phyloP scores from a whole-genome alignment of 1,284 basidiomycete genomes.

The Singerocomus inundabilis region DNA sequence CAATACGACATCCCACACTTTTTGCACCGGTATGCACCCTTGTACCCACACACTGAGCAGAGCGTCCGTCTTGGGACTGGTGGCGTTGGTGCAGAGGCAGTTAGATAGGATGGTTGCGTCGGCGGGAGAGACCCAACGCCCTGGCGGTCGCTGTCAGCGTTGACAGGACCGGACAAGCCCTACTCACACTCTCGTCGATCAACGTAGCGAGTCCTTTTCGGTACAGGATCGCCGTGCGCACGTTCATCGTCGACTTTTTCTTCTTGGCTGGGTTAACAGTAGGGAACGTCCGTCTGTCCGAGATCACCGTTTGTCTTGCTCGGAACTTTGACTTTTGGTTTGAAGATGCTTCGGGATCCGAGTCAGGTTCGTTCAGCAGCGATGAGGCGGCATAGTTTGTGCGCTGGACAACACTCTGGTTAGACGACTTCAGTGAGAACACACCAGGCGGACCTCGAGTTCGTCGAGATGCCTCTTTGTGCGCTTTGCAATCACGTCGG shows the following conservation, averaged over 20 bases:
- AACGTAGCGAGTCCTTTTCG: constrained; percentile 70
- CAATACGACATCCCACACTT: constrained; percentile 61
- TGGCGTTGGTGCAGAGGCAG: constrained; percentile 48
- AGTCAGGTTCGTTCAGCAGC: constrained; percentile 46
- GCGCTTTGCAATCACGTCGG: constrained; percentile 70
- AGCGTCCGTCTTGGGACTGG: constrained; percentile 51
- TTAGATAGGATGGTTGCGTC: constrained; percentile 56
- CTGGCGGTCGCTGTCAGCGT: constrained; percentile 35
- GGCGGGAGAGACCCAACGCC: constrained; percentile 55
- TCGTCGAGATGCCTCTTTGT: constrained; percentile 76
- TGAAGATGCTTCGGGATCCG: constrained; percentile 31
- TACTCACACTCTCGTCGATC: constrained; percentile 74
- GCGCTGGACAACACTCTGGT: constrained; percentile 42
- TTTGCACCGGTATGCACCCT: constrained; percentile 61
- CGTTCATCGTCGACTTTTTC: constrained; percentile 79
- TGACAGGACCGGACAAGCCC: neutral
- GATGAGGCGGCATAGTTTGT: constrained; percentile 70
- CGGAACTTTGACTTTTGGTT: constrained; percentile 52
- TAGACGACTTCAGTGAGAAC: neutral
- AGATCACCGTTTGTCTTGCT: constrained; percentile 64
- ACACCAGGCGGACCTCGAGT: constrained; percentile 56
- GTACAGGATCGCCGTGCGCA: constrained; percentile 75
- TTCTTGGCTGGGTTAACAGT: constrained; percentile 41
- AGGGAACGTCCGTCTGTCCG: constrained; percentile 60
- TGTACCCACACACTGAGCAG: constrained; percentile 70